These are phyloP conservation scores for Musa itinerans DNA, from an alignment of 176 grass and related monocot species.

Conservation along the genomic window DNA sequence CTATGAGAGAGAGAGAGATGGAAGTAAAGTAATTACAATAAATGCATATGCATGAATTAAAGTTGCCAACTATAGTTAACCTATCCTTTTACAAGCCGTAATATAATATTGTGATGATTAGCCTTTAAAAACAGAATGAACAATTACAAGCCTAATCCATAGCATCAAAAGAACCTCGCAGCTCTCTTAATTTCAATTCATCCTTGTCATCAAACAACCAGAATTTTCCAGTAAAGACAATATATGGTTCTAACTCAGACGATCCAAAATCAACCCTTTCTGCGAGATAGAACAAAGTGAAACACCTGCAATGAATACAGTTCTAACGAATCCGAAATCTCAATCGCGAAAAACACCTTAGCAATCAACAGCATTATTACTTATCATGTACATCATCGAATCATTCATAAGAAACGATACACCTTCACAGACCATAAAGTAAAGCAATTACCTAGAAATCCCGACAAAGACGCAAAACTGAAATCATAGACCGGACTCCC, in stretches of 20 bases:
- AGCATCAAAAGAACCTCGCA: neutral
- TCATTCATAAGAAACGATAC: neutral
- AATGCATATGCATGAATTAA: too few species aligned
- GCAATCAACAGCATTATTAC: neutral
- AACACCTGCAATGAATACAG: neutral
- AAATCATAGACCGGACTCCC: neutral
- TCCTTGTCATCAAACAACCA: neutral
- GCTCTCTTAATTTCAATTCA: neutral
- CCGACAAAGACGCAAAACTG: neutral
- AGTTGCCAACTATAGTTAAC: too few species aligned
- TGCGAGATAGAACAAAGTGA: neutral
- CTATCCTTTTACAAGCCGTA: too few species aligned
- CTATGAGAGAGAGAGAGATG: too few species aligned
- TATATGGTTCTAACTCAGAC: neutral
- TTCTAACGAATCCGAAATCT: neutral
- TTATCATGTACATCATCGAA: too few species aligned
- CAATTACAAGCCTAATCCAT: too few species aligned
- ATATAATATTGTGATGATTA: too few species aligned
- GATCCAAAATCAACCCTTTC: neutral
- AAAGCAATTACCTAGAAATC: neutral
- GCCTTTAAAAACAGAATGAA: too few species aligned
- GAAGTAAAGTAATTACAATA: too few species aligned
- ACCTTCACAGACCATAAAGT: neutral
- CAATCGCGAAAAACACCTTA: neutral
- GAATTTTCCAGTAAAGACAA: neutral